Evolutionary conservation across 1,284 basidiomycete species (phyloP), one percentile per base, ranked within the genome.

Genomic region (Ceratobasidium sp.): DNA sequence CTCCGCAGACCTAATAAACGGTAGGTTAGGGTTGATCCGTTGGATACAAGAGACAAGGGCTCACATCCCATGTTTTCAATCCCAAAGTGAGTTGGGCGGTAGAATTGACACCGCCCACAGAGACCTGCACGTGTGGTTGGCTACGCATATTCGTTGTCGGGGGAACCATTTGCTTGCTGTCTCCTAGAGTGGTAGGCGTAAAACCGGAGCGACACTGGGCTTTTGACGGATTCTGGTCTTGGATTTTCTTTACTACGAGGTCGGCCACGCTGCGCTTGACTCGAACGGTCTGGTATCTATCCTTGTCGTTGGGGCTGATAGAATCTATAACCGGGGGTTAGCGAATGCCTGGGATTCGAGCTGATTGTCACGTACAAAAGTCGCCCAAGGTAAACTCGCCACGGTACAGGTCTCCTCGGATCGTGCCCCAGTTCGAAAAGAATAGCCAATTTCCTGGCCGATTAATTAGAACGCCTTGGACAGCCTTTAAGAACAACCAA

Each of bases 381-480:
- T 70, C 68, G 16, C 52, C 68, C 3, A 57, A 30, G 8, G 68
- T 70, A 33, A 70, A 70, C 38, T 50, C 33, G n/a, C 68, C 68
- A 7, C 68, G 30, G n/a, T 70, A 70, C 16, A 70, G n/a, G 35
- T 70, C 68, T 1, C 52, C 68, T 6, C 68, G 68, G 16, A 70
- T 3, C 6, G 54, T 57, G 18, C 68, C 68, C 68, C 68, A 70
- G 35, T 57, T 57, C 16, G 50, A 57, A 20, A 70, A 70, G 68
- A 70, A 70, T 33, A 70, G 30, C 68, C 68, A 69, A 20, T 69
- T 35, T n/a, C 30, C 14, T 6, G 67, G 16, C 30, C 20, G 2
- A 20, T 54, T 35, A 20, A 38, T 69, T 27, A 69, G 67, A 8
- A 38, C 23, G 33, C 35, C 12, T 35, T 69, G 16, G 8, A 38